Evolutionary conservation across 176 grass and related monocot genomes (phyloP), one percentile per base, ranked within the genome.

Genomic region (Aegilops speltoides): DNA sequence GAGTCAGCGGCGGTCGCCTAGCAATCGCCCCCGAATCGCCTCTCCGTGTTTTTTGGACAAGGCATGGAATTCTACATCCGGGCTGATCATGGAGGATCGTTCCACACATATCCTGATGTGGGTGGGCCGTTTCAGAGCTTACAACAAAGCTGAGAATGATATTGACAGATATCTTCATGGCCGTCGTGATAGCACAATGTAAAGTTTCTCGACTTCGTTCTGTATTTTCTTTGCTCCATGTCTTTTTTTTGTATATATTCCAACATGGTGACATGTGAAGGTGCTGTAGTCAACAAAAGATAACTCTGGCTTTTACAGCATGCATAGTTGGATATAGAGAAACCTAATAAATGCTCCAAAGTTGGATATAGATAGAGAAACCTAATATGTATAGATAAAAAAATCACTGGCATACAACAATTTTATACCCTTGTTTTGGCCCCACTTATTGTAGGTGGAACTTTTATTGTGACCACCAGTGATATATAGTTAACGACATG

Each of bases 1-100:
- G 33, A 34, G 33, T 5, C 33, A 5, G 33, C 33, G 33, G 33
- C 33, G 33, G 33, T 34, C 33, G 33, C 33, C 33, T 34, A 5
- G 33, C 33, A 5, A 34, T 34, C 33, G 33, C 33, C 33, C 33
- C 33, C 4, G 4, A 34, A 5, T 34, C 33, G 33, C 33, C 33
- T 34, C 33, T 34, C 33, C 33, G 33, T 34, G 33, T 5, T 34
- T 34, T 34, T 34, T 14, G 69, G n/a, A n/a, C n/a, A n/a, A n/a
- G n/a, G n/a, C n/a, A n/a, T n/a, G n/a, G 36, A 72, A n/a, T 72
- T 72, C 40, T 72, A 72, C 68, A 72, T 41, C 68, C 38, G 68
- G 68, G 5, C 2, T 41, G 68, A 41, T 41, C 68, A 1, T 41
- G 20, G 36, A 23, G 36, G 36, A 38, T 72, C 10, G 2, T 72